A percentile compares a stretch with the other conserved stretches of the same genome.
These are phyloP conservation scores for Phylloporus arenicola DNA, from an alignment of 768 basidiomycete species.

Conservation along the genomic window DNA sequence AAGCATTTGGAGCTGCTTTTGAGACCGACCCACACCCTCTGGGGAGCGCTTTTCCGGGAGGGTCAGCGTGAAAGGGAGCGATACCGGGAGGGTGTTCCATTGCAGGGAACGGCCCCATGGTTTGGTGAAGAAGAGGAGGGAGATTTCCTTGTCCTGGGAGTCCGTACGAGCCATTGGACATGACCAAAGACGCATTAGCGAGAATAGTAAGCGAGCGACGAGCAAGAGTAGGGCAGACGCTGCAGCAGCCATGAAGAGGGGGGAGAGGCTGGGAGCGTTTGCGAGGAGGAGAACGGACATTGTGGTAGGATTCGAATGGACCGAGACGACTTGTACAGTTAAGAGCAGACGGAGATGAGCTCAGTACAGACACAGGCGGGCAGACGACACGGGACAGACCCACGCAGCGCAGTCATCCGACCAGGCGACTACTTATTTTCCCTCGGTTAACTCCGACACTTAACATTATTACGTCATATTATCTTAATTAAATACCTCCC, in stretches of 20 bases:
- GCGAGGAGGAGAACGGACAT: slow-evolving; percentile 32
- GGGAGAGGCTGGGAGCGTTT: slow-evolving; percentile 25
- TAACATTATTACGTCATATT: slow-evolving; percentile 13
- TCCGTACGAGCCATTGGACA: slow-evolving; percentile 14
- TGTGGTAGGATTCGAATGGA: background rate
- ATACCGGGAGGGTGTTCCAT: slow-evolving; percentile 25
- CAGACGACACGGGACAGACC: slow-evolving; percentile 10
- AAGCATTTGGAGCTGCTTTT: slow-evolving; percentile 12
- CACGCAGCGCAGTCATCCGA: slow-evolving; percentile 14
- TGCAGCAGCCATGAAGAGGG: slow-evolving; percentile 29
- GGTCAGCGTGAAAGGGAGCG: slow-evolving; percentile 24
- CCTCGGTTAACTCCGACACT: slow-evolving; percentile 22
- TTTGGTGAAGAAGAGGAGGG: slow-evolving; percentile 1
- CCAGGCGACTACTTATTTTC: slow-evolving; percentile 20
- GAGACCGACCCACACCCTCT: slow-evolving; percentile 5
- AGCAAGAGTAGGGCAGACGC: slow-evolving; percentile 26
- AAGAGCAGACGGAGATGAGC: slow-evolving; percentile 24
- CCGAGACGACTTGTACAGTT: slow-evolving; percentile 8
- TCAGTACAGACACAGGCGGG: slow-evolving; percentile 5
- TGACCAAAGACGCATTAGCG: slow-evolving; percentile 24
- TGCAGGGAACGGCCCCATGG: slow-evolving; percentile 19
- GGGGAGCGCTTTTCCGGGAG: slow-evolving; percentile 18
- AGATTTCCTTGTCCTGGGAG: slow-evolving; percentile 13
- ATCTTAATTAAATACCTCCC: background rate
- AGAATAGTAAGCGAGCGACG: slow-evolving; percentile 28